Evolutionary conservation across 2,329 filamentous ascomycete species (phyloP).

Genomic region (Pseudogymnoascus sp.): DNA sequence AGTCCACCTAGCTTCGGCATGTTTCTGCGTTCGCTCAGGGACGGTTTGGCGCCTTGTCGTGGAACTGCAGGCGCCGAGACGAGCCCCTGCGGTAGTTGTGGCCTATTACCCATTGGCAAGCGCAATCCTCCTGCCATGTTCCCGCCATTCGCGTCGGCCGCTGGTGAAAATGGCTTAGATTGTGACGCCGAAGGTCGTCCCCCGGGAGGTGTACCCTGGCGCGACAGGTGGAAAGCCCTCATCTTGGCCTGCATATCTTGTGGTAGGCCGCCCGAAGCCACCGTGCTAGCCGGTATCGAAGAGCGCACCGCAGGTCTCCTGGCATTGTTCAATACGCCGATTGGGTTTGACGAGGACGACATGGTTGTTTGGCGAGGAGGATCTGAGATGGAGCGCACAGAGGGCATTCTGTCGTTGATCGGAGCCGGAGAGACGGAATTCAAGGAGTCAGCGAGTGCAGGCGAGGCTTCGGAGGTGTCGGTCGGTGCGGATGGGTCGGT

Average conservation of each 20-base stretch:
- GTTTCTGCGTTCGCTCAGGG: conserved; percentile 61
- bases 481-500: not conserved
- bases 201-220: conserved; percentile 47
- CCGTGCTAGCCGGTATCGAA: conserved; percentile 22
- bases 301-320: conserved; percentile 43
- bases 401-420: conserved; percentile 46
- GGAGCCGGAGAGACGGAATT: conserved; percentile 4
- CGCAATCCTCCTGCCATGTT: conserved; percentile 38
- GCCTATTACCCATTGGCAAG: conserved; percentile 38
- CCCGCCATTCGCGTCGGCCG: conserved; percentile 26
- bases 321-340: conserved; percentile 65
- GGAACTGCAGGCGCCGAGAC: conserved; percentile 46
- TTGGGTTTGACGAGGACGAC: conserved; percentile 75
- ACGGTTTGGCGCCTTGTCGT: conserved; percentile 37
- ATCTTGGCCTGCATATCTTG: conserved; percentile 62
- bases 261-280: conserved; percentile 43
- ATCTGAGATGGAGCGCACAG: conserved; percentile 53
- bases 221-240: conserved; percentile 60
- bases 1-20: conserved; percentile 49
- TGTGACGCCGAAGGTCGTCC: conserved; percentile 22
- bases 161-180: conserved; percentile 12
- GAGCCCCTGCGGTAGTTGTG: conserved; percentile 35
- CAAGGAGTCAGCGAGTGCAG: not conserved
- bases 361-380: conserved; percentile 49
- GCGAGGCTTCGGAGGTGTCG: not conserved